A percentile compares a stretch with the other conserved stretches of the same genome.
Conservation (phyloP, 192 early-diverging fungal species). For the Umbelopsis vinacea region DNA sequence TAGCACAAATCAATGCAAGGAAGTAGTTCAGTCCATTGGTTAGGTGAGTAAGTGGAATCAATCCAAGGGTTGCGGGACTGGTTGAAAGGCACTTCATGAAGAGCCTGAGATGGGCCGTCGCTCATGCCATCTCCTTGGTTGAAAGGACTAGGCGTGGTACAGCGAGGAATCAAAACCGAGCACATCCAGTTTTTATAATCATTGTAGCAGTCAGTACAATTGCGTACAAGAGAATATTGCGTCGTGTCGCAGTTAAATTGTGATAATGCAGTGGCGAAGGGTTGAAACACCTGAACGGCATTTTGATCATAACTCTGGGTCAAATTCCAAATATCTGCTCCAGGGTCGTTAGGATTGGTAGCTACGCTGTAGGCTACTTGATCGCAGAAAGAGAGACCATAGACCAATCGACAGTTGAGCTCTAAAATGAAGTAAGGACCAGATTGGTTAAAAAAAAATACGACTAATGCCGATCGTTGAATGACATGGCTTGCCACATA, state of each 20-base stretch:
- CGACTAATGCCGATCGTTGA: too few relatives aligned
- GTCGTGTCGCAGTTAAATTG: slow-evolving; percentile 58
- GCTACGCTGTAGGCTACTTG: slow-evolving; percentile 62
- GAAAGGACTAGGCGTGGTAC: slow-evolving; percentile 30
- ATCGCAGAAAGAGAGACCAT: slow-evolving; percentile 53
- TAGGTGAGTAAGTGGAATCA: slow-evolving; percentile 27
- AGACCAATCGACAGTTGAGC: slow-evolving; percentile 53
- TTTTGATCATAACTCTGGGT: slow-evolving; percentile 48
- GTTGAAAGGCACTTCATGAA: slow-evolving; percentile 27
- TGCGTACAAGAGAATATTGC: slow-evolving; percentile 58
- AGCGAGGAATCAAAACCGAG: slow-evolving; percentile 57
- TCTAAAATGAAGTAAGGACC: slow-evolving; percentile 21
- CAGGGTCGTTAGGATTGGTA: slow-evolving; percentile 2
- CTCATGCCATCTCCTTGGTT: slow-evolving; percentile 21
- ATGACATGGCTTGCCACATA: slow-evolving; percentile 23
- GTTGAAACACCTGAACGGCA: slow-evolving; percentile 41
- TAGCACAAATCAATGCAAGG: slow-evolving; percentile 65
- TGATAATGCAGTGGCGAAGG: slow-evolving; percentile 48
- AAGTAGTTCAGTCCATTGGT: slow-evolving; percentile 51
- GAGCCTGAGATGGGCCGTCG: slow-evolving; percentile 26
- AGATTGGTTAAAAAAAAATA: slow-evolving; percentile 32
- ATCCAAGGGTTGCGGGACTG: slow-evolving; percentile 46
- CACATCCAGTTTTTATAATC: slow-evolving; percentile 65
- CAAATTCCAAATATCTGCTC: slow-evolving; percentile 38
- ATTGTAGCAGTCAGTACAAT: slow-evolving; percentile 54